Evolutionary conservation across 495 filamentous ascomycete species (phyloP).

Genomic region (Aspergillus coremiiformis): DNA sequence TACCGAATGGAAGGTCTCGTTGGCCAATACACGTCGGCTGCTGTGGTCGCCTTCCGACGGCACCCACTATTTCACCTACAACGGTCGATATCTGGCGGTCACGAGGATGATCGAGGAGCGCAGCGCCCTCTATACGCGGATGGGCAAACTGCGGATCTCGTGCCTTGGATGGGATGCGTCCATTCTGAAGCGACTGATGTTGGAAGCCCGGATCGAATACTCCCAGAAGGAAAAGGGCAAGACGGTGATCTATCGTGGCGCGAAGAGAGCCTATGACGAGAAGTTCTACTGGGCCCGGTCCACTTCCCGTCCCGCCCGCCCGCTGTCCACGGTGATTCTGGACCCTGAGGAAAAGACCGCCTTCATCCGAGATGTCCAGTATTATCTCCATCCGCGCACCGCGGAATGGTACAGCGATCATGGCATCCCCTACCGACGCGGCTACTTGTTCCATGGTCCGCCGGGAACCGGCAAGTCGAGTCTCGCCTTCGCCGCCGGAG

Average conservation of each 20-base stretch:
- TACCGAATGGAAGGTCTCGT: background rate
- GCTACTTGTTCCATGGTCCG: constrained; percentile 31
- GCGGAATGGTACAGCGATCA: constrained; percentile 61
- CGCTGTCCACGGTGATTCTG: constrained; percentile 69
- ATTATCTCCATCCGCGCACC: constrained; percentile 64
- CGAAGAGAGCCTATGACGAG: constrained; percentile 1
- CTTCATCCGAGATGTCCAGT: constrained; percentile 65
- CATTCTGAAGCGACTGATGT: constrained; percentile 2
- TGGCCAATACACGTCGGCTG: background rate
- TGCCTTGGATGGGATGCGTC: constrained; percentile 2
- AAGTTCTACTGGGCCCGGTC: constrained; percentile 4
- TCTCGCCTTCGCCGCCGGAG: constrained; percentile 4
- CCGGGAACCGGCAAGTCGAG: constrained; percentile 37
- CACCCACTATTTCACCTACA: constrained; percentile 3
- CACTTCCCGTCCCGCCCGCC: constrained; percentile 47
- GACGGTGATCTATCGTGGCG: constrained; percentile 6
- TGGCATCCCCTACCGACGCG: constrained; percentile 36
- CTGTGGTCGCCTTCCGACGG: background rate
- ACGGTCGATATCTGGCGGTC: constrained; percentile 1
- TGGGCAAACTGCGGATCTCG: background rate
- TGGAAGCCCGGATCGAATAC: constrained; percentile 1
- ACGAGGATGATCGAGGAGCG: background rate
- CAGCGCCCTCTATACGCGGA: background rate
- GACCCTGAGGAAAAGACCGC: constrained; percentile 59
- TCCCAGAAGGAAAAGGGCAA: constrained; percentile 9